Conservation (phyloP, 2,329 filamentous ascomycete genomes). For the Didymella pinodella region DNA sequence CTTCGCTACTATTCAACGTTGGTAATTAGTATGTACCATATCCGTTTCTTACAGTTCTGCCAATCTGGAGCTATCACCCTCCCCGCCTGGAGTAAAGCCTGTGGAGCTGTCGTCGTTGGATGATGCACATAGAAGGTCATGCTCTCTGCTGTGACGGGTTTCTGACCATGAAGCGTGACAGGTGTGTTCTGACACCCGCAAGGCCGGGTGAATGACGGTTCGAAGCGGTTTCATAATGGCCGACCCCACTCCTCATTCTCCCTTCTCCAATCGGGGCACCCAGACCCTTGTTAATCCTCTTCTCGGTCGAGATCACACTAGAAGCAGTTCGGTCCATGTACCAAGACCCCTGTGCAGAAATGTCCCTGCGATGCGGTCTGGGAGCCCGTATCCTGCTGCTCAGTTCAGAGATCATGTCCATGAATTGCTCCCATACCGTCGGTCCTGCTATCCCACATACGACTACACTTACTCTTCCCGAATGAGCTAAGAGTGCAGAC, state of each 20-base stretch:
- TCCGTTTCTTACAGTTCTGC: background rate
- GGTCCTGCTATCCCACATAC: constrained; percentile 5
- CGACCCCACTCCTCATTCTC: constrained; percentile 11
- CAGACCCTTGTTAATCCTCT: background rate
- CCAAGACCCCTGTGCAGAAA: constrained; percentile 9
- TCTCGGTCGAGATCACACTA: background rate
- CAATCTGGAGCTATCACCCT: background rate
- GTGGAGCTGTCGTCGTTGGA: background rate
- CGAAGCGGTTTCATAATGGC: constrained; percentile 1
- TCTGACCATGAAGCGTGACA: background rate
- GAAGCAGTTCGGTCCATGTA: background rate
- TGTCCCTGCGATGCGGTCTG: constrained; percentile 9
- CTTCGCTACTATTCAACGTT: constrained; percentile 5
- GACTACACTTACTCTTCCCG: background rate
- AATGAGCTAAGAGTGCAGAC: background rate
- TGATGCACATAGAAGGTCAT: background rate
- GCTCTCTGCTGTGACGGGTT: background rate
- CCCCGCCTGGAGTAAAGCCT: background rate
- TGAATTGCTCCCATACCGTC: background rate
- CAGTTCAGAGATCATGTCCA: constrained; percentile 2
- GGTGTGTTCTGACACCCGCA: background rate
- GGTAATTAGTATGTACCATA: background rate
- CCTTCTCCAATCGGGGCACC: constrained; percentile 16
- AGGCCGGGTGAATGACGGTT: background rate
- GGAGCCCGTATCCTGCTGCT: constrained; percentile 9